Base-by-base conservation (phyloP, 805 yeast species). In the Candida awuae region DNA sequence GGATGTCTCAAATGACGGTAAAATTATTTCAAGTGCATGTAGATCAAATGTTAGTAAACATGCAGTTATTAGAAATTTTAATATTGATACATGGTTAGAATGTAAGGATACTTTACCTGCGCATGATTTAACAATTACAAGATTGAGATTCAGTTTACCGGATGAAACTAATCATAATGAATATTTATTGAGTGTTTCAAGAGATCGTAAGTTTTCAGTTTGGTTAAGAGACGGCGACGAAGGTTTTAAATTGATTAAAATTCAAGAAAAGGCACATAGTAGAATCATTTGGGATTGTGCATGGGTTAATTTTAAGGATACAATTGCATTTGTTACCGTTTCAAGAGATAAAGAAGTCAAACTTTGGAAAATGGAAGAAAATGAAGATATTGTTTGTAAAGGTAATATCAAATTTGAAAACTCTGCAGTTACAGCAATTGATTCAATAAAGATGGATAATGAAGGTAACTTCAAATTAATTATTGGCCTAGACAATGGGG, bases 231-330 rank as follows among this genome's bases (percentile, higher is more conserved):
- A 44, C 5, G 43, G 32, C 3, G 49, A 31, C 7, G 53, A 43
- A 12, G 54, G 46, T 22, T 55, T 59, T 34, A 36, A 50, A 34
- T 38, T 58, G 20, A 44, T 61, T 17, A 51, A 48, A 20, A 21
- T 56, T 9, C 50, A 56, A 61, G 74, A 74, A 26, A 85, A 82
- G 56, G 96, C 96, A 0, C 99, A 94, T 55, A 60, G 81, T 2
- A 75, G 97, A 59, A 90, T 92, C 51, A 75, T 92, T 31, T 94
- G 98, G 98, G 97, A 92, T 62, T 80, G 90, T 55, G 73, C 83
- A 28, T 92, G 97, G 95, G 65, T 79, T 1, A 85, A 87, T 4
- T 43, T 52, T n/a, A 63, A 52, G 3, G 70, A 49, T n/a, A 27
- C 40, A 3, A 47, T 50, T 10, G 56, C 57, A n/a, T 88, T 90